Evolutionary conservation across 176 grass and related monocot genomes (phyloP).

Genomic region (Pharus latifolius): DNA sequence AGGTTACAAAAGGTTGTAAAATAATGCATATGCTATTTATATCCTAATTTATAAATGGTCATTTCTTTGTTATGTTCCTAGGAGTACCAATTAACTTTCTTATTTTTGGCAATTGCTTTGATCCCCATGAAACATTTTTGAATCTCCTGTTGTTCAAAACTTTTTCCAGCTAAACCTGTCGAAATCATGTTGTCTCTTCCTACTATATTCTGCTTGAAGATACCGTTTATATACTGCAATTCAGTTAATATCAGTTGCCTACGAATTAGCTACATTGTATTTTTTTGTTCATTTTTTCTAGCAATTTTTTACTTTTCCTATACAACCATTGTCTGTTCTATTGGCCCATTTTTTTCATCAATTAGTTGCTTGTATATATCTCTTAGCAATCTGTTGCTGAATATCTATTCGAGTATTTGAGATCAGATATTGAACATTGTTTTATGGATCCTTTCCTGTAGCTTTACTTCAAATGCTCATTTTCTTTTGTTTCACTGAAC

Average conservation of each 20-base stretch:
- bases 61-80: background rate
- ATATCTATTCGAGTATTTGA: constrained; percentile 1
- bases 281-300: constrained; percentile 10
- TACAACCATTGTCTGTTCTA: background rate
- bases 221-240: background rate
- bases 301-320: background rate
- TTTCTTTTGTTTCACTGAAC: background rate
- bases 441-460: background rate
- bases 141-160: background rate
- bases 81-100: background rate
- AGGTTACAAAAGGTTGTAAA: background rate
- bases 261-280: background rate
- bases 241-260: background rate
- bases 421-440: constrained; percentile 6
- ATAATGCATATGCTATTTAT: background rate
- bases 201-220: background rate
- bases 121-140: background rate
- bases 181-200: background rate
- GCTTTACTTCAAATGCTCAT: background rate
- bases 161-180: background rate
- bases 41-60: background rate
- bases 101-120: background rate
- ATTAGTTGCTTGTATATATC: background rate
- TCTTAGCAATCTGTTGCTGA: background rate
- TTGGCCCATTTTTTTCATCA: background rate